A percentile compares a stretch with the other conserved stretches of the same genome.
Conservation (phyloP, 495 filamentous ascomycete genomes). For the Talaromyces ruber region DNA sequence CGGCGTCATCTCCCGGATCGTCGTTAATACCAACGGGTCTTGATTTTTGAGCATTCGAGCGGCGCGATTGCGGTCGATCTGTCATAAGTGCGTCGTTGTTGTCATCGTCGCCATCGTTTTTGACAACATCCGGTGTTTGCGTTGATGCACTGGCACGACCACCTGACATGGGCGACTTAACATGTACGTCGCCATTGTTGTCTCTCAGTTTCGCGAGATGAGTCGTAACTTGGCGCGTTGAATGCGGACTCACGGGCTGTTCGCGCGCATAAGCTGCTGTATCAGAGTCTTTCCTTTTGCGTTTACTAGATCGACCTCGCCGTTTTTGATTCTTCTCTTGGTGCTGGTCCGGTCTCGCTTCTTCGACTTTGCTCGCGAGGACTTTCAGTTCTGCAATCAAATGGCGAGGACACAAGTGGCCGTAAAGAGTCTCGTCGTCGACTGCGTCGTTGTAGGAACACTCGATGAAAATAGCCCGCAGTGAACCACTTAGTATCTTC, state of each 20-base stretch:
- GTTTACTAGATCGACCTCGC: conserved; percentile 14
- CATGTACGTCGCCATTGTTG: not conserved
- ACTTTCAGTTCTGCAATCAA: conserved; percentile 65
- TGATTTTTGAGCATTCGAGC: not conserved
- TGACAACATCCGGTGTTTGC: not conserved
- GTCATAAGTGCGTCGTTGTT: not conserved
- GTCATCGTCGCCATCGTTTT: not conserved
- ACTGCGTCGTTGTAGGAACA: conserved; percentile 80
- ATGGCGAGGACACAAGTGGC: conserved; percentile 78
- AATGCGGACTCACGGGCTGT: conserved; percentile 18
- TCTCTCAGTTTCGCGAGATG: not conserved
- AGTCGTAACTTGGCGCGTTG: conserved; percentile 12
- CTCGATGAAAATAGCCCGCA: conserved; percentile 86
- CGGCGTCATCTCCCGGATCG: conserved; percentile 9
- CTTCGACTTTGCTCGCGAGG: conserved; percentile 57
- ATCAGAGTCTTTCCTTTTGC: conserved; percentile 19
- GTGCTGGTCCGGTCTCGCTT: conserved; percentile 1
- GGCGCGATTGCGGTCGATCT: not conserved
- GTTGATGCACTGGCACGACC: not conserved
- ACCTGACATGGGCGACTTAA: not conserved
- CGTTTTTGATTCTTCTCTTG: conserved; percentile 9
- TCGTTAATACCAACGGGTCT: conserved; percentile 3
- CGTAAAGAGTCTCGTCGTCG: conserved; percentile 68
- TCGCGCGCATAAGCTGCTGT: not conserved
- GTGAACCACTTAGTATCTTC: conserved; percentile 59